Evolutionary conservation across 108 stramenopile species (phyloP), one percentile per base, ranked within the genome.

Genomic region (Skeletonema costatum): DNA sequence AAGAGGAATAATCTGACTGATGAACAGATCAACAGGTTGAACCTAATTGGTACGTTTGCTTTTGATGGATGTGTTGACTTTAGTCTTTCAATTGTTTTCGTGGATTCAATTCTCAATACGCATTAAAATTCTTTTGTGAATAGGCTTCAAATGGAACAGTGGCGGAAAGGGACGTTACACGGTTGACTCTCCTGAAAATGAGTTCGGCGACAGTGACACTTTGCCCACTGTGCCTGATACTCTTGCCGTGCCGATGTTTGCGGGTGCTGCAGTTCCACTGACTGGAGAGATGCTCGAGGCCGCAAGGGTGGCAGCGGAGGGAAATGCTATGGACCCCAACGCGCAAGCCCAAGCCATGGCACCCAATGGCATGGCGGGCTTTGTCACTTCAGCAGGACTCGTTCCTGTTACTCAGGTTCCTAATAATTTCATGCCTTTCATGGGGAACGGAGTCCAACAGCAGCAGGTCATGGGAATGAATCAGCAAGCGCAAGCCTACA

Each of bases 1-100:
- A 72, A 78, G 59, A 73, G 71, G 66, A 73, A 68, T 38, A 82
- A 77, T 33, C 63, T 83, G 16, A 79, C 65, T 48, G 77, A 72
- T 19, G 82, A 79, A 30, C 82, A 83, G 50, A 79, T 83, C 36
- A 32, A 42, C 39, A 46, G 66, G 39, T 70, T 83, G 66, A 73
- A 83, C 64, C 51, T 53, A 4, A 78, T 83, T 75, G 82, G 82
- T 71, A 17, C 4, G 70, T 67, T 5, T 51, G 53, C 7, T 61
- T 4, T 66, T 66, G 12, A 1, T 63, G 41, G 1, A 33, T 25
- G 17, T 5, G 31, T 75, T 59, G 51, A 21, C 10, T 48, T 38
- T 12, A 29, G 46, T 53, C 21, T 21, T 35, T 56, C 13, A 2
- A 17, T 61, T 72, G 31, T 19, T 60, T 31, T 62, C 58, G 17